Percentiles rank a stretch among this genome's conserved stretches.
Evolutionary conservation across 352 stramenopile species (phyloP).

Genomic region (Lagenidium sp.): DNA sequence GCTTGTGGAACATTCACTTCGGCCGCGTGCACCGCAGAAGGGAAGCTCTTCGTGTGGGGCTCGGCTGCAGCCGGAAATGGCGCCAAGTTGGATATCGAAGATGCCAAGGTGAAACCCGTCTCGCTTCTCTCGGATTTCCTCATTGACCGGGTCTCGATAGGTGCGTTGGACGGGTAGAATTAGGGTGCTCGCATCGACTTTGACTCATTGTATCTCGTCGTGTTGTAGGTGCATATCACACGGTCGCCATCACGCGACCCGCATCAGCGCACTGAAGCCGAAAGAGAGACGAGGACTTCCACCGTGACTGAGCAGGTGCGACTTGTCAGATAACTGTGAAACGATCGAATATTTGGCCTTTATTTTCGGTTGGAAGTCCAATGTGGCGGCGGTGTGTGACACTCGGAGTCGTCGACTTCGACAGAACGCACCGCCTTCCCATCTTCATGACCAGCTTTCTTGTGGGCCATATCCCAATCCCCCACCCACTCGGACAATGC

Average conservation of each 20-base stretch:
- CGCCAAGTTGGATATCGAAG: conserved; percentile 31
- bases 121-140: conserved; percentile 32
- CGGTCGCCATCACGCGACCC: conserved; percentile 40
- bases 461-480: no score
- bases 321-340: no score
- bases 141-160: conserved; percentile 47
- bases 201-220: conserved; percentile 1
- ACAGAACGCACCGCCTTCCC: no score
- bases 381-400: no score
- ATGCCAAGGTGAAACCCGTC: conserved; percentile 38
- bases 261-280: no score
- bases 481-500: no score
- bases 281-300: no score
- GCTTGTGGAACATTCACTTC: conserved; percentile 61
- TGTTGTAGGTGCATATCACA: conserved; percentile 47
- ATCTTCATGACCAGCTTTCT: no score
- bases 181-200: not conserved
- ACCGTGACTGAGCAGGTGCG: no score
- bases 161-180: conserved; percentile 30
- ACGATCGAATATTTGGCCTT: no score
- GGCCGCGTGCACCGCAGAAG: conserved; percentile 33
- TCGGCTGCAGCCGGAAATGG: conserved; percentile 66
- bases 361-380: no score
- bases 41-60: conserved; percentile 64
- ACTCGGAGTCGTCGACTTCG: no score